Evolutionary conservation across 2,329 filamentous ascomycete species (phyloP).

Genomic region (Magnaporthales sp.): DNA sequence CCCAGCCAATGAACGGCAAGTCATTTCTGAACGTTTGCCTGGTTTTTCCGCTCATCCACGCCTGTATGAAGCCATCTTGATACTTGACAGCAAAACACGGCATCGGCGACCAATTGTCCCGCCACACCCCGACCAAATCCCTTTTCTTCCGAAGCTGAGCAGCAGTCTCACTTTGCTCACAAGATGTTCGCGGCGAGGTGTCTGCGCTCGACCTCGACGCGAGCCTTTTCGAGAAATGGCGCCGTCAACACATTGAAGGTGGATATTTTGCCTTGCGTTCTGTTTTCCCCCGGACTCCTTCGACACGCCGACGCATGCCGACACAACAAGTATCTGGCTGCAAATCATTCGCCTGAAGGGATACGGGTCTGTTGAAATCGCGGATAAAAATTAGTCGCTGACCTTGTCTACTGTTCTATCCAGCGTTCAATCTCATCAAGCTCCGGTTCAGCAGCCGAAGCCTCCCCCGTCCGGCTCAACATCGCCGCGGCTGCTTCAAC

Average conservation of each 20-base stretch:
- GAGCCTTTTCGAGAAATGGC: slow-evolving; percentile 71
- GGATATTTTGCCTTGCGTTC: slow-evolving; percentile 27
- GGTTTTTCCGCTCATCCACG: slow-evolving; percentile 1
- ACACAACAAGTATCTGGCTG: not conserved
- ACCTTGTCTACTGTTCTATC: slow-evolving; percentile 17
- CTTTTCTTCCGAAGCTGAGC: slow-evolving; percentile 25
- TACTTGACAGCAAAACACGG: not conserved
- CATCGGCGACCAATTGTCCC: slow-evolving; percentile 29
- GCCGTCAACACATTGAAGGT: slow-evolving; percentile 67
- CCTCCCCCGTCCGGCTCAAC: slow-evolving; percentile 72
- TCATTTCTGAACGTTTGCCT: slow-evolving; percentile 2
- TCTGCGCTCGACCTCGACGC: slow-evolving; percentile 79
- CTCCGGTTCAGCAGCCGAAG: slow-evolving; percentile 61
- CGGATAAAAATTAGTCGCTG: slow-evolving; percentile 20
- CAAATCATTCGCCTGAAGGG: not conserved
- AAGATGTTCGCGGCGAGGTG: slow-evolving; percentile 91
- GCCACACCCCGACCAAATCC: slow-evolving; percentile 21
- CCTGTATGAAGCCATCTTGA: not conserved
- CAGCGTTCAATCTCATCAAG: slow-evolving; percentile 64
- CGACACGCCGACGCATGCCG: not conserved
- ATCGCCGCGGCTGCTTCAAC: slow-evolving; percentile 81
- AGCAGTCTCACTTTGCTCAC: slow-evolving; percentile 31
- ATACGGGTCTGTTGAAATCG: no score
- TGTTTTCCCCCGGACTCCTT: not conserved
- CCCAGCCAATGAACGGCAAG: not conserved